phyloP scores from a whole-genome alignment of 2,329 filamentous ascomycete species.

The Amphichorda felina region DNA sequence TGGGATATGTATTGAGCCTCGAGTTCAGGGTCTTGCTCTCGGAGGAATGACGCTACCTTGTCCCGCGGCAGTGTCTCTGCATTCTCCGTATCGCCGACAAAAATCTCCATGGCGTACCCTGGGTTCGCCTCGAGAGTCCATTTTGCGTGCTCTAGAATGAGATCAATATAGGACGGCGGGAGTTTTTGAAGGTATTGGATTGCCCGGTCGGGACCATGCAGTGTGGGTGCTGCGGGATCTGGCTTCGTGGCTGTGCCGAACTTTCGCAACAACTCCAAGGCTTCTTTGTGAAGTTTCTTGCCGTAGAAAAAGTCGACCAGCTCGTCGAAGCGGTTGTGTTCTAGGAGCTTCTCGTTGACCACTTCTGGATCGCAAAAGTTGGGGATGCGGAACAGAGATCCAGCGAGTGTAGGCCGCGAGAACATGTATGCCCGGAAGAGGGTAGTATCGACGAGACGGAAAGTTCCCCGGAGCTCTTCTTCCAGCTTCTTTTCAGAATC shows the following conservation, averaged over 20 bases:
- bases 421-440: slow-evolving; percentile 95
- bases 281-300: slow-evolving; percentile 83
- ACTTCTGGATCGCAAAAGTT: slow-evolving; percentile 97
- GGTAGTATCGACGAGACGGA: slow-evolving; percentile 82
- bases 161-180: slow-evolving; percentile 74
- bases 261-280: slow-evolving; percentile 67
- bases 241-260: slow-evolving; percentile 56
- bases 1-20: slow-evolving; percentile 83
- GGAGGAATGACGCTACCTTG: slow-evolving; percentile 63
- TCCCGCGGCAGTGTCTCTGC: slow-evolving; percentile 79
- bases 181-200: slow-evolving; percentile 85
- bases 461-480: slow-evolving; percentile 61
- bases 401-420: slow-evolving; percentile 70
- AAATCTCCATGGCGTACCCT: slow-evolving; percentile 78
- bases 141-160: slow-evolving; percentile 81
- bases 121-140: slow-evolving; percentile 73
- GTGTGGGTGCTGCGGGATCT: slow-evolving; percentile 35
- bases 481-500: slow-evolving; percentile 52
- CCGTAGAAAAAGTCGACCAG: slow-evolving; percentile 96
- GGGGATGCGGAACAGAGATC: slow-evolving; percentile 83
- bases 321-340: slow-evolving; percentile 81
- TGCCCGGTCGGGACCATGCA: slow-evolving; percentile 75
- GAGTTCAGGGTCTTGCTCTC: slow-evolving; percentile 54
- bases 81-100: slow-evolving; percentile 87
- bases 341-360: slow-evolving; percentile 83